phyloP scores from a whole-genome alignment of 139 green algal species.

The Tetradesmus obliquus region DNA sequence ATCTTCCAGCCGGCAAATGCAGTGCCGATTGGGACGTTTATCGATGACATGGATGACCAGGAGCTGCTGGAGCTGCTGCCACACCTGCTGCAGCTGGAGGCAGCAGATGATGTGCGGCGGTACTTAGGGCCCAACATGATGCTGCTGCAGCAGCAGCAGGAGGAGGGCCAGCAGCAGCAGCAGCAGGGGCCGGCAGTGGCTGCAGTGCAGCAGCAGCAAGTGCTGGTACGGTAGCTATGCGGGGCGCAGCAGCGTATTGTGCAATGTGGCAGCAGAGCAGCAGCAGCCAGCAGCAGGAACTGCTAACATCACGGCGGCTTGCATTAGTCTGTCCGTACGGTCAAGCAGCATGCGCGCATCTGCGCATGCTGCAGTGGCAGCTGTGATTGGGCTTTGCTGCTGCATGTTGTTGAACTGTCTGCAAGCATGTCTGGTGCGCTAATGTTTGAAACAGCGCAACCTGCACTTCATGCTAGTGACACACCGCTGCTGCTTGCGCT shows the following conservation, averaged over 20 bases:
- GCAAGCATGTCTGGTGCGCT: background rate
- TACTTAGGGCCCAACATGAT: slow-evolving; percentile 55
- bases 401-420: background rate
- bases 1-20: slow-evolving; percentile 98
- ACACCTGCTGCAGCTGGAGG: slow-evolving; percentile 75
- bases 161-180: slow-evolving; percentile 1
- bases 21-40: slow-evolving; percentile 92
- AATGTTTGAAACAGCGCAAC: background rate
- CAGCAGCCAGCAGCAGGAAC: background rate
- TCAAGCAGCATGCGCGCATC: background rate
- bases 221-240: background rate
- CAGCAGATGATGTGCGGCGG: slow-evolving; percentile 74
- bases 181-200: background rate
- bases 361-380: background rate
- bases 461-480: background rate
- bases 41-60: slow-evolving; percentile 93
- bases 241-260: background rate
- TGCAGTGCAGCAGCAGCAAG: background rate
- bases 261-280: too few relatives aligned
- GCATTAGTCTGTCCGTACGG: background rate
- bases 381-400: background rate
- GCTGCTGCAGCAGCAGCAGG: background rate
- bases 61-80: slow-evolving; percentile 91
- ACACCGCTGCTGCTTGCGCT: background rate
- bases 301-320: background rate